Evolutionary conservation across 495 filamentous ascomycete species (phyloP), one percentile per base, ranked within the genome.

Genomic region (Aspergillus baeticus): DNA sequence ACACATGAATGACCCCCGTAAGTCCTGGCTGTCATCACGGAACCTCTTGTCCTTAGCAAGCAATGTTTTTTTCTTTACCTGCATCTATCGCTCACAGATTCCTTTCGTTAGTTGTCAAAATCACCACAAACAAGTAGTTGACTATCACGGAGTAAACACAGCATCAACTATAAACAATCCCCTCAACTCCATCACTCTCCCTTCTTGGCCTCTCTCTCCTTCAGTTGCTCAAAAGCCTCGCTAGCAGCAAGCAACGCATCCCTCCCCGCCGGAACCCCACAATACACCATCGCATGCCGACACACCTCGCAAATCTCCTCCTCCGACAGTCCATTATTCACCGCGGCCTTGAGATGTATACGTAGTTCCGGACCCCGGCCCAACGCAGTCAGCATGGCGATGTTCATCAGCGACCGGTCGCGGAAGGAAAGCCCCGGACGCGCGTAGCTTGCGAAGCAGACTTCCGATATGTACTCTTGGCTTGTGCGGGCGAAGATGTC

Each of bases 251-350:
- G 7, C 8, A 47, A 11, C 0, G 43, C 43, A 47, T 47, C 43
- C 6, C 43, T 47, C 21, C 43, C 43, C 4, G 43, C 43, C 10
- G 43, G 43, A 26, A 47, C 43, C 5, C 43, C 43, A 47, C 43
- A 47, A 15, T 47, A 47, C 26, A 47, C 33, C 43, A 47, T 47
- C 10, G 43, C 43, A 31, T 47, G 43, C 33, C 43, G 15, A n/a
- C 43, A 47, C 10, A 23, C 43, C 43, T 47, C 43, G 17, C 43
- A 47, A 15, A 47, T 47, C 5, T 47, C 21, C 13, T 47, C 15
- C 13, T 29, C 43, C 20, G 43, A 29, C 21, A 47, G 22, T 15
- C 43, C 43, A 15, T 47, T 47, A 1, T 31, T 3, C 11, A 31
- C 7, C 5, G 43, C 43, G 14, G 43, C 43, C 13, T 14, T 14